These are phyloP conservation scores for Hura crepitans DNA, from an alignment of 441 rosid genomes.

Conservation along the genomic window DNA sequence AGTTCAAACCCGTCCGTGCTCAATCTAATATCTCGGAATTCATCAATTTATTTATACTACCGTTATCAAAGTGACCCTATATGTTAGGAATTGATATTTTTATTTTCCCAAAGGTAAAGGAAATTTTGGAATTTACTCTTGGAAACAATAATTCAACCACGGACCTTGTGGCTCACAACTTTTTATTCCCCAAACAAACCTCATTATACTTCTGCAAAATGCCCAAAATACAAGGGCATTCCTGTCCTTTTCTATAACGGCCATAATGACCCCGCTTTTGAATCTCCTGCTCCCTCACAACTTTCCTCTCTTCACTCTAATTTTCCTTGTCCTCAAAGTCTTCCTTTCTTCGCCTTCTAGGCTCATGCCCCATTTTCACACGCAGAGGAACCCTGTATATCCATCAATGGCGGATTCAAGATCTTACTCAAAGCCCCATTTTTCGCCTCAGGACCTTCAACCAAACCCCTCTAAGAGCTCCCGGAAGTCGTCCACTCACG, in stretches of 20 bases:
- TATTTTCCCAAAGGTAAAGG: too few species aligned
- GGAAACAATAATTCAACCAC: neutral
- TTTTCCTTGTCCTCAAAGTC: conserved; percentile 70
- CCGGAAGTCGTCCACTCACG: conserved; percentile 19
- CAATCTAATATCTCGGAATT: too few species aligned
- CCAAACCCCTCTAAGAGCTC: neutral
- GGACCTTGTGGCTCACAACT: too few species aligned
- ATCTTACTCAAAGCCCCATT: conserved; percentile 26
- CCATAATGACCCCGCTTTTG: conserved; percentile 28
- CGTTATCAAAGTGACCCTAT: too few species aligned
- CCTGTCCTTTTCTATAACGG: conserved; percentile 41
- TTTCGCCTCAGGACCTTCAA: conserved; percentile 24
- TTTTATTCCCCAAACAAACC: neutral
- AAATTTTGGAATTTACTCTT: too few species aligned
- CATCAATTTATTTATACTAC: too few species aligned
- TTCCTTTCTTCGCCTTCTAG: conserved; percentile 44
- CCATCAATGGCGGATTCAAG: conserved; percentile 51
- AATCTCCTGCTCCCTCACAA: conserved; percentile 22
- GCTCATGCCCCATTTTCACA: conserved; percentile 4
- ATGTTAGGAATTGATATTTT: neutral
- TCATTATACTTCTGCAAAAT: neutral
- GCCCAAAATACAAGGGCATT: conserved; percentile 27
- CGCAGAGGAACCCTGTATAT: neutral
- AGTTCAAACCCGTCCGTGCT: too few species aligned
- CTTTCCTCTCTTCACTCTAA: conserved; percentile 21